Evolutionary conservation across 139 green algal species (phyloP), one percentile per base, ranked within the genome.

Genomic region (Coelastrella sp.): DNA sequence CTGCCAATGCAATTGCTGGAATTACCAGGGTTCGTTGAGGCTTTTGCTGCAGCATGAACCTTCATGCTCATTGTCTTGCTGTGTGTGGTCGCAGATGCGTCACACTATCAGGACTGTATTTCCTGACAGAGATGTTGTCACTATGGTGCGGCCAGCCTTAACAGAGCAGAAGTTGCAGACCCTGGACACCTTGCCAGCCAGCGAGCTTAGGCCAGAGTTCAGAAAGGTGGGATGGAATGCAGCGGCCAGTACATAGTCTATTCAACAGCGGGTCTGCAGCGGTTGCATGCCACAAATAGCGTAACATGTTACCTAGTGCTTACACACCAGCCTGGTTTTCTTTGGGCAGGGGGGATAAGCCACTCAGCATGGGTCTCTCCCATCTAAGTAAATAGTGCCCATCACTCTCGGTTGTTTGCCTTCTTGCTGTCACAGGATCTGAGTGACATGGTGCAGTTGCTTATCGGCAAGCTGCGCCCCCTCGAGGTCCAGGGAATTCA

Each of bases 181-280:
- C 4, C 78, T 98, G 70, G 96, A 97, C 84, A 90, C 84, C 4
- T 24, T 99, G 56, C 89, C 93, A 4, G 19, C 84, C 11, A 49
- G 20, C 0, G 6, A 95, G 57, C 92, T 99, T 81, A 90, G 97
- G 3, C 97, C 97, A 24, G 96, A 99, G 92, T 99, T 99, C 90
- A 91, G 80, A 14, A 87, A 94, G 93, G 91, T 93, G 66, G 35
- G 88, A 49, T 49, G 35, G 35, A 49, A 49, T 49, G 35, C 35
- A 49, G 35, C 35, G 35, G 35, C 35, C 35, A 49, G 35, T 3
- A 49, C 35, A 49, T 49, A 49, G 35, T 49, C 35, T 49, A 3
- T 49, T 49, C 35, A 49, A 49, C 1, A 49, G 35, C 35, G 35
- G 35, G 35, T 49, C 35, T 49, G 35, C 35, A 49, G 35, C 35